Evolutionary conservation across 768 basidiomycete genomes (phyloP).

Genomic region (Lentinus brumalis): DNA sequence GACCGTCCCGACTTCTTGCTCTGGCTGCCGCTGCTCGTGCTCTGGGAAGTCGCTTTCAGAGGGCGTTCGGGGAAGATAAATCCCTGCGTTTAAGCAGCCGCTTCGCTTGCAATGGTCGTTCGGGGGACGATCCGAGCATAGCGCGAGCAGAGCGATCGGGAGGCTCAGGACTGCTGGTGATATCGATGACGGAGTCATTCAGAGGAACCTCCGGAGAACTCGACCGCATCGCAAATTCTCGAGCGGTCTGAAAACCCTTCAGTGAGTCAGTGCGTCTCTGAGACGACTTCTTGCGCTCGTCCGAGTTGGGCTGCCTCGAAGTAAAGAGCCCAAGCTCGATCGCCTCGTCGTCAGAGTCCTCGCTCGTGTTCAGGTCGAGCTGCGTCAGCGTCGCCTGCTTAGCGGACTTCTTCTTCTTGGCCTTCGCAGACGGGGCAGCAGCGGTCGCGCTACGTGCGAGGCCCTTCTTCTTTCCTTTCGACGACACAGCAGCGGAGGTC

Average conservation of each 20-base stretch:
- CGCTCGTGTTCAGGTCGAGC: slow-evolving; percentile 46
- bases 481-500: slow-evolving; percentile 37
- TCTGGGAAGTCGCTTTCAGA: background rate
- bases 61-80: slow-evolving; percentile 14
- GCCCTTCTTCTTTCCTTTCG: slow-evolving; percentile 35
- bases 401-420: background rate
- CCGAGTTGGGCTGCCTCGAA: slow-evolving; percentile 6
- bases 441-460: slow-evolving; percentile 21
- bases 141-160: slow-evolving; percentile 7
- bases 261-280: background rate
- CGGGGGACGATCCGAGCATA: slow-evolving; percentile 10
- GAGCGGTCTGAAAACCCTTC: background rate
- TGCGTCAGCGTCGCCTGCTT: slow-evolving; percentile 39
- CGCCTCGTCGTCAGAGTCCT: slow-evolving; percentile 59
- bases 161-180: slow-evolving; percentile 31
- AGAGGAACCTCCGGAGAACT: slow-evolving; percentile 30
- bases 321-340: slow-evolving; percentile 46
- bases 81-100: background rate
- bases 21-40: slow-evolving; percentile 2
- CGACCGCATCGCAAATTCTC: background rate
- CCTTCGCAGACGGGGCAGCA: slow-evolving; percentile 17
- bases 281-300: background rate
- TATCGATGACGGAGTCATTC: slow-evolving; percentile 32
- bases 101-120: slow-evolving; percentile 6
- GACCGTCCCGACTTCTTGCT: background rate